Evolutionary conservation across 148 eudicot species (phyloP).

Genomic region (Rhododendron simsii): DNA sequence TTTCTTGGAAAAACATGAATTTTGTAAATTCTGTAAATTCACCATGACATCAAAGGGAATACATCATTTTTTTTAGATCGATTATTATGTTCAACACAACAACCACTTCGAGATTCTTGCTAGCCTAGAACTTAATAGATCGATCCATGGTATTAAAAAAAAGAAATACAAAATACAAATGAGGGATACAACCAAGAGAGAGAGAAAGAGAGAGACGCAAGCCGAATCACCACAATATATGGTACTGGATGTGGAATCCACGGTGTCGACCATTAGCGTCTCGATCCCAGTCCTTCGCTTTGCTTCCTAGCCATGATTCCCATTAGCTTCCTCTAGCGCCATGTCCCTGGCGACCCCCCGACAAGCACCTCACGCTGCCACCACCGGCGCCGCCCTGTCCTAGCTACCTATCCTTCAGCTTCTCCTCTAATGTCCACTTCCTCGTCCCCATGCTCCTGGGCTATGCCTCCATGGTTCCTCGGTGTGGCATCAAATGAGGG

Average conservation of each 20-base stretch:
- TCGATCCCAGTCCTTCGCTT: slow-evolving; percentile 69
- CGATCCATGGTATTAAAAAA: too few species aligned
- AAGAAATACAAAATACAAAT: too few species aligned
- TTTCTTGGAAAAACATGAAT: too few species aligned
- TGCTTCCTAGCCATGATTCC: slow-evolving; percentile 77
- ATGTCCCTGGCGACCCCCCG: slow-evolving; percentile 53
- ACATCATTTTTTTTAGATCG: too few species aligned
- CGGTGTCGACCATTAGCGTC: slow-evolving; percentile 67
- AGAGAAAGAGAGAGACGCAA: too few species aligned
- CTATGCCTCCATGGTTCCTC: slow-evolving; percentile 57
- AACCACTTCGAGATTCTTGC: too few species aligned
- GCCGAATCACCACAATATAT: slow-evolving; percentile 2
- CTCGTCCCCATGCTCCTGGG: slow-evolving; percentile 40
- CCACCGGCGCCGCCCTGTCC: slow-evolving; percentile 63
- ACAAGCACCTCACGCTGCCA: slow-evolving; percentile 66
- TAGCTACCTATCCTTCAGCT: slow-evolving; percentile 60
- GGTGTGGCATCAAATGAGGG: slow-evolving; percentile 43
- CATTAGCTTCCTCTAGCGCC: slow-evolving; percentile 59
- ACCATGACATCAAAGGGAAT: too few species aligned
- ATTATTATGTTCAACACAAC: too few species aligned
- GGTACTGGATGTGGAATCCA: slow-evolving; percentile 59
- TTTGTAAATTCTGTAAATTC: too few species aligned
- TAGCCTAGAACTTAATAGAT: too few species aligned
- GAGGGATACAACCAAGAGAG: too few species aligned
- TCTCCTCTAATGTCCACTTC: slow-evolving; percentile 54